Conservation (phyloP, 495 filamentous ascomycete genomes). For the Thermothielavioides terrestris region DNA sequence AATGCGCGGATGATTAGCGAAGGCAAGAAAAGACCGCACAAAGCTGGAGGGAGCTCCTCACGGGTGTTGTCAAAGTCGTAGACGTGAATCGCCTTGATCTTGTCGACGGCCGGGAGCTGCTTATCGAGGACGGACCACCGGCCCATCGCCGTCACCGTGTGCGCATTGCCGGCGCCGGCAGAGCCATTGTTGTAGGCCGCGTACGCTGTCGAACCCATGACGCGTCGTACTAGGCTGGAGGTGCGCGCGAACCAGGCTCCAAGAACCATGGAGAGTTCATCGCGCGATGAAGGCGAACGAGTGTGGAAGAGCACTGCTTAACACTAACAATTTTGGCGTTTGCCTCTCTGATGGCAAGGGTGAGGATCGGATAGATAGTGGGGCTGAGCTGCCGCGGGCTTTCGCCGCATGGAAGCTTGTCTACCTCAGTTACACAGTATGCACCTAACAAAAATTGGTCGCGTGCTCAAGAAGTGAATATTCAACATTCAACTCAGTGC, state of each 20-base stretch:
- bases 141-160: constrained; percentile 65
- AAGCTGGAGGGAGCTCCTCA: constrained; percentile 25
- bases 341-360: not conserved
- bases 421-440: too few relatives aligned
- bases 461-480: too few relatives aligned
- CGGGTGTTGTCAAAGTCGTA: constrained; percentile 99
- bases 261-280: constrained; percentile 15
- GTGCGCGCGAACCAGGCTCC: constrained; percentile 13
- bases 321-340: constrained; percentile 16
- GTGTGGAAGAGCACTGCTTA: not conserved
- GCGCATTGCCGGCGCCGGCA: constrained; percentile 14
- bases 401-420: too few relatives aligned
- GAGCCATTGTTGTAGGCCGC: constrained; percentile 21
- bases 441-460: too few relatives aligned
- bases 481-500: too few relatives aligned
- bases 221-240: constrained; percentile 9
- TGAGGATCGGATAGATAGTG: constrained; percentile 7
- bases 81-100: constrained; percentile 75
- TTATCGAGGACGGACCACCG: constrained; percentile 72
- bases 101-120: constrained; percentile 59
- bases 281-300: not conserved
- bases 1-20: not conserved
- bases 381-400: not conserved
- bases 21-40: not conserved
- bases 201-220: constrained; percentile 22